Conservation (phyloP, 1,284 basidiomycete species). For the Retiboletus flavoniger region DNA sequence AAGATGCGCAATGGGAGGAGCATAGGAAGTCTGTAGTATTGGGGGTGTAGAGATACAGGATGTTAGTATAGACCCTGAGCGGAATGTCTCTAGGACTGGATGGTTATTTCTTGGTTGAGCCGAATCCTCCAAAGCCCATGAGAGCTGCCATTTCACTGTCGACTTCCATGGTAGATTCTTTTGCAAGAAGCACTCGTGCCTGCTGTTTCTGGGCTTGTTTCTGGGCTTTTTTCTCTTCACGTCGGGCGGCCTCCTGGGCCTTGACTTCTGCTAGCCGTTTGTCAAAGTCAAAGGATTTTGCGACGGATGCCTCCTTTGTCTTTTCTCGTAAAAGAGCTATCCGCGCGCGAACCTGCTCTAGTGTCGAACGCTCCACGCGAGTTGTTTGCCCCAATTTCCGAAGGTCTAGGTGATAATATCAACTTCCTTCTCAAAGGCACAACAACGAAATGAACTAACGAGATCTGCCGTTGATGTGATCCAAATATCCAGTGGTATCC, state of each 20-base stretch:
- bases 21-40: constrained; percentile 1
- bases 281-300: constrained; percentile 93
- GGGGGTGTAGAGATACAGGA: constrained; percentile 34
- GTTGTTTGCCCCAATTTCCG: constrained; percentile 93
- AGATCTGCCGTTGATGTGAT: constrained; percentile 92
- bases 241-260: constrained; percentile 61
- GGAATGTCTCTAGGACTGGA: neutral
- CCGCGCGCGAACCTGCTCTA: constrained; percentile 87
- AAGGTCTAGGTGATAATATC: constrained; percentile 60
- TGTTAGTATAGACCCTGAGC: constrained; percentile 20
- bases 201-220: constrained; percentile 74
- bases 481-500: constrained; percentile 90
- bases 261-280: constrained; percentile 82
- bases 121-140: constrained; percentile 95
- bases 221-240: constrained; percentile 68
- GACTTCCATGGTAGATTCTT: constrained; percentile 50
- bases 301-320: constrained; percentile 74
- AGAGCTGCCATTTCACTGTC: constrained; percentile 73
- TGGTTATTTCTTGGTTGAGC: constrained; percentile 71
- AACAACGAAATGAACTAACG: constrained; percentile 57
- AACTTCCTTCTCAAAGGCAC: neutral
- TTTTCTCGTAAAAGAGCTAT: constrained; percentile 87
- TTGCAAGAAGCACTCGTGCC: constrained; percentile 59
- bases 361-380: constrained; percentile 83
- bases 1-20: neutral